phyloP scores from a whole-genome alignment of 2,329 filamentous ascomycete species.

The Ophiosphaerella herpotricha region DNA sequence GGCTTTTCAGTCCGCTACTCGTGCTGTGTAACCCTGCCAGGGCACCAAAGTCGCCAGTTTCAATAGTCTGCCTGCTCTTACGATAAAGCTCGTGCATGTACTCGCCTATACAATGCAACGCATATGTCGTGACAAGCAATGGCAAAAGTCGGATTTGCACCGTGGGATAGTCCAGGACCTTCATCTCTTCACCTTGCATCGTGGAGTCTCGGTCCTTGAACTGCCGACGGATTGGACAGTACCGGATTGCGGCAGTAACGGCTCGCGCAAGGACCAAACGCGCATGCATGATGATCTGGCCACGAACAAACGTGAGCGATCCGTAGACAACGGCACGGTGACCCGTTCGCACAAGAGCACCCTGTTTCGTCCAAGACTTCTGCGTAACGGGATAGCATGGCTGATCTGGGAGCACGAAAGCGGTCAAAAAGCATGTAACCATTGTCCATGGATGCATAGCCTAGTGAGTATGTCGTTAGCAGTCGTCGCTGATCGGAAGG shows the following conservation, averaged over 20 bases:
- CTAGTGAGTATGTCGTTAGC: conserved; percentile 1
- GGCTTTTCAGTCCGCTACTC: conserved; percentile 59
- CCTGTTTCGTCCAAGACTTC: conserved; percentile 54
- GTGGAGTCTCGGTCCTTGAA: conserved; percentile 56
- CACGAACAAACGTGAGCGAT: conserved; percentile 55
- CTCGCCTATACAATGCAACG: conserved; percentile 53
- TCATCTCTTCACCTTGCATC: conserved; percentile 43
- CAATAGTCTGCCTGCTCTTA: conserved; percentile 52
- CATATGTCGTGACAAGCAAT: conserved; percentile 59
- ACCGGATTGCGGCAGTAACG: conserved; percentile 58
- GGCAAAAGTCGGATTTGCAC: conserved; percentile 60
- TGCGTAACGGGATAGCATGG: conserved; percentile 56
- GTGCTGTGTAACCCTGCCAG: conserved; percentile 59
- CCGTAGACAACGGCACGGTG: conserved; percentile 58
- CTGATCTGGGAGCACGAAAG: conserved; percentile 53
- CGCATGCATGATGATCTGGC: conserved; percentile 56
- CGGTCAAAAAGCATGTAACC: conserved; percentile 60
- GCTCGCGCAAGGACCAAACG: conserved; percentile 58
- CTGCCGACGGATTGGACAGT: conserved; percentile 55
- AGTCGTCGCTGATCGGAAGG: background rate
- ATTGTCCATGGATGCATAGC: conserved; percentile 59
- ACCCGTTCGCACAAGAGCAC: conserved; percentile 52
- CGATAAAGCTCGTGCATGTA: conserved; percentile 58
- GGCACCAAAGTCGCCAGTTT: conserved; percentile 55
- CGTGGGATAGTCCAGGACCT: conserved; percentile 60